Percentiles rank a stretch among this genome's conserved stretches.
Evolutionary conservation across 305 asterid species (phyloP).

Genomic region (Solanum hybrid): DNA sequence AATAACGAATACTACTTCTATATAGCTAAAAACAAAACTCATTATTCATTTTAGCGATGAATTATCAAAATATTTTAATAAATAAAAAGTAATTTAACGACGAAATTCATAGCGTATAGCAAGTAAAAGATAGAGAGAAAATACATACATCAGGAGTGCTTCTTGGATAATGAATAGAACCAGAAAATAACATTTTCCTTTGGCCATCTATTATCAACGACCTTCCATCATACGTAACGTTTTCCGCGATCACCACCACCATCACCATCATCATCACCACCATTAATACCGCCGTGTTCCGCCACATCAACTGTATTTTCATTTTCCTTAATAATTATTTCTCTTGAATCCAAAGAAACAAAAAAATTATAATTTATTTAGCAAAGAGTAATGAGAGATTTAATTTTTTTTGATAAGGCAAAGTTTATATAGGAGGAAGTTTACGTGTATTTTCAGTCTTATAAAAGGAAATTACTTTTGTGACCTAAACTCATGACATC

Average conservation of each 20-base stretch:
- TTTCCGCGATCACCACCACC: constrained; percentile 15
- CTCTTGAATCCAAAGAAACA: neutral
- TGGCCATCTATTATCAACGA: constrained; percentile 59
- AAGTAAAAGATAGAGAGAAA: neutral
- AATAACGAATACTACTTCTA: neutral
- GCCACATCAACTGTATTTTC: constrained; percentile 1
- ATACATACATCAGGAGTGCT: constrained; percentile 73
- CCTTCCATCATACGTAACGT: constrained; percentile 66
- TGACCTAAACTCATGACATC: neutral
- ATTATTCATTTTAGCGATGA: neutral
- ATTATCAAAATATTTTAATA: neutral
- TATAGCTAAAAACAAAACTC: neutral
- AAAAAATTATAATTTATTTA: neutral
- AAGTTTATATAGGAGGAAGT: neutral
- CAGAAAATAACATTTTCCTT: constrained; percentile 65
- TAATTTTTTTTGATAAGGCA: neutral
- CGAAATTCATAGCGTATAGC: neutral
- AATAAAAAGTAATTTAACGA: neutral
- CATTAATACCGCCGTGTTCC: neutral
- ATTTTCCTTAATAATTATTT: neutral
- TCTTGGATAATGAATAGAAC: constrained; percentile 91
- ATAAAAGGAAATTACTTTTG: neutral
- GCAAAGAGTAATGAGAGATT: neutral
- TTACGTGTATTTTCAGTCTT: neutral
- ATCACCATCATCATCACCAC: neutral